Percentiles rank a stretch among this genome's conserved stretches.
These are phyloP conservation scores for Phylloporus sp. DNA, from an alignment of 768 basidiomycete species.

Conservation along the genomic window DNA sequence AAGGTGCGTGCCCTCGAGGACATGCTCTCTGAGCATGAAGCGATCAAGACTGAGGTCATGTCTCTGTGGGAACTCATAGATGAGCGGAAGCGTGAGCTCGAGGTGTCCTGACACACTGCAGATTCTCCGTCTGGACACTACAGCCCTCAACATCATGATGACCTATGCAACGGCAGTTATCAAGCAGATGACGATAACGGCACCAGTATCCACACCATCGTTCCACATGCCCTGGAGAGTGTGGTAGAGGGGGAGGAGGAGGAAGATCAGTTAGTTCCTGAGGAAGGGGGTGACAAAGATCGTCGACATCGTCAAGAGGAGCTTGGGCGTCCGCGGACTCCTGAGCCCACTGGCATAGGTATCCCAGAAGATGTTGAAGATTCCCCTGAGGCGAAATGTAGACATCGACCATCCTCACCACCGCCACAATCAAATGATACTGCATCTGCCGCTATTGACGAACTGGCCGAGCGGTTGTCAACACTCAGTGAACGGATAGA, in stretches of 20 bases:
- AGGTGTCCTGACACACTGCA: slow-evolving; percentile 18
- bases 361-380: slow-evolving; percentile 46
- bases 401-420: slow-evolving; percentile 17
- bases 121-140: slow-evolving; percentile 25
- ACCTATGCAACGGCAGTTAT: slow-evolving; percentile 16
- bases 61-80: slow-evolving; percentile 71
- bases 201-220: slow-evolving; percentile 67
- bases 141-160: slow-evolving; percentile 15
- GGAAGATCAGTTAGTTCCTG: slow-evolving; percentile 47
- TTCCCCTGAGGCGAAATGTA: slow-evolving; percentile 19
- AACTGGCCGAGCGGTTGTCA: slow-evolving; percentile 60
- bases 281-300: slow-evolving; percentile 46
- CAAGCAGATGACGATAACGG: slow-evolving; percentile 66
- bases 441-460: slow-evolving; percentile 41
- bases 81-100: slow-evolving; percentile 52
- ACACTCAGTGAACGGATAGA: slow-evolving; percentile 68
- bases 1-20: slow-evolving; percentile 81
- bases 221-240: slow-evolving; percentile 64
- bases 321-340: slow-evolving; percentile 71
- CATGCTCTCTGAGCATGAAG: slow-evolving; percentile 80
- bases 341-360: slow-evolving; percentile 68
- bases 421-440: slow-evolving; percentile 19
- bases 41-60: slow-evolving; percentile 73
- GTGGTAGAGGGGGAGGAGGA: slow-evolving; percentile 78
- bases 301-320: slow-evolving; percentile 45